Evolutionary conservation across 2,329 filamentous ascomycete genomes (phyloP), one percentile per base, ranked within the genome.

Genomic region (Aspergillus sojae): DNA sequence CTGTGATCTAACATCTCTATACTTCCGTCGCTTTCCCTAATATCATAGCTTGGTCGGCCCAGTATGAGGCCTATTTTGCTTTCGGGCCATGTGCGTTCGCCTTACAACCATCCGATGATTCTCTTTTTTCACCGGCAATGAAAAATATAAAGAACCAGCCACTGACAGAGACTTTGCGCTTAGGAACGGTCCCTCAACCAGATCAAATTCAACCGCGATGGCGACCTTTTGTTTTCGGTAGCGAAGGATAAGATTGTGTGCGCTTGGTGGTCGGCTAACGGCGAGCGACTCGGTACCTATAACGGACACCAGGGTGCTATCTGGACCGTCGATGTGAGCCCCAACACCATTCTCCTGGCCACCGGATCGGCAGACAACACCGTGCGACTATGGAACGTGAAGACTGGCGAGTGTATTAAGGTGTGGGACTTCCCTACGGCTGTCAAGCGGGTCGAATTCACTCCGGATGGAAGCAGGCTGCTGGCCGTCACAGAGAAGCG

Each of bases 321-420:
- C 84, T 99, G 95, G 95, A 97, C 95, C 67, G 91, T 99, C 81
- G 95, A 99, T 78, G 91, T 97, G 76, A 92, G 97, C 83, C 94
- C 94, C 69, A 93, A 93, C 74, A 92, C 91, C 68, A 92, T 91
- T 74, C 88, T 99, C 77, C 90, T 98, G 77, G 95, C 94, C 76
- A 96, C 92, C 66, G 95, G 95, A 74, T 95, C 94, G 73, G 95
- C 95, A 81, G 95, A 99, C 84, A 98, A 98, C 86, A 97, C 94
- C 52, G 94, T 99, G 81, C 89, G 94, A 76, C 86, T 99, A 75
- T 99, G 95, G 95, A 93, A 99, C 78, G 87, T 97, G 79, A 91
- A 93, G 86, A 91, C 91, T 19, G 95, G 95, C 78, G 92, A 92
- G 78, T 90, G 92, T 78, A 87, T 99, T 75, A 97, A 98, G 89